These are phyloP conservation scores for Exophiala sideris DNA, from an alignment of 2,329 filamentous ascomycete genomes.

Conservation along the genomic window DNA sequence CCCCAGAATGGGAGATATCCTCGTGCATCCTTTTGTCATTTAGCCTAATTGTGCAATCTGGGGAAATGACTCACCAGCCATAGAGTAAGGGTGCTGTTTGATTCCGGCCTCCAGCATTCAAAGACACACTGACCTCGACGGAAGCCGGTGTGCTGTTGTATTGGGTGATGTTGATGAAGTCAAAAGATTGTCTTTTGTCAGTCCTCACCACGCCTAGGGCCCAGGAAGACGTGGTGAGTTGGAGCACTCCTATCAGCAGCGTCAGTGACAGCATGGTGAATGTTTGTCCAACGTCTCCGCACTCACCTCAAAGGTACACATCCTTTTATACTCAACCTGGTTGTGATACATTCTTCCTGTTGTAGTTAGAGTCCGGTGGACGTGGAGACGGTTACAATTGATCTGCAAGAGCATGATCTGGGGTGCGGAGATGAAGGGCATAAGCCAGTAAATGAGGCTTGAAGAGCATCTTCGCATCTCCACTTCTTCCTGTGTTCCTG, in stretches of 20 bases:
- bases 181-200: constrained; percentile 7
- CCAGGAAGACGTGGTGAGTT: constrained; percentile 1
- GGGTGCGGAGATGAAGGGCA: neutral
- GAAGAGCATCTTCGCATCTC: neutral
- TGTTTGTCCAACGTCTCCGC: neutral
- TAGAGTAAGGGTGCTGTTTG: constrained; percentile 23
- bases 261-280: neutral
- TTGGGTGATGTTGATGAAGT: constrained; percentile 16
- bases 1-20: constrained; percentile 25
- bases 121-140: constrained; percentile 14
- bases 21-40: constrained; percentile 12
- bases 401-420: neutral
- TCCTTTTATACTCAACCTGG: neutral
- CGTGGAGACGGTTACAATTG: neutral
- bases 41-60: neutral
- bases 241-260: neutral
- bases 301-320: neutral
- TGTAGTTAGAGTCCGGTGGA: constrained; percentile 1
- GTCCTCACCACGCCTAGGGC: neutral
- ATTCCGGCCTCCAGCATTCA: constrained; percentile 11
- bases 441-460: neutral
- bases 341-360: neutral
- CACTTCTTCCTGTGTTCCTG: no score
- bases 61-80: constrained; percentile 22
- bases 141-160: constrained; percentile 2